Conservation (phyloP, 1,139 yeast species). For the Saccharomyces hybrid region DNA sequence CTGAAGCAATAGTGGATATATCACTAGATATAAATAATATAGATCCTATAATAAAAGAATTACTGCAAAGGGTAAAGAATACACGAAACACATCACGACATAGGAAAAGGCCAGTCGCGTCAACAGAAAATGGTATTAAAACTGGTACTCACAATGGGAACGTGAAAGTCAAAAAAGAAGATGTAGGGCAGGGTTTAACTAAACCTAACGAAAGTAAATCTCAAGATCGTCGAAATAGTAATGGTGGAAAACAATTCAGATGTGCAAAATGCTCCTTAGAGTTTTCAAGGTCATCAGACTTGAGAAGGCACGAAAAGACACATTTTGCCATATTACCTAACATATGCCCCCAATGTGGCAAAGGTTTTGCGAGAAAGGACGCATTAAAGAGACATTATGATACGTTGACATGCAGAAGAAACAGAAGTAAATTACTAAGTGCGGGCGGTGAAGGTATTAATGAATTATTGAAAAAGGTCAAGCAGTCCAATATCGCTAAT, state of each 20-base stretch:
- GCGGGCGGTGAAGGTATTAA: constrained; percentile 21
- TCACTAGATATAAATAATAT: constrained; percentile 17
- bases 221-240: neutral
- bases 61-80: constrained; percentile 19
- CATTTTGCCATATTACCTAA: constrained; percentile 32
- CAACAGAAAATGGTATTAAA: neutral
- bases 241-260: constrained; percentile 12
- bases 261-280: constrained; percentile 28
- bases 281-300: constrained; percentile 27
- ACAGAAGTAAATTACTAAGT: constrained; percentile 41
- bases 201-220: neutral
- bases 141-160: neutral
- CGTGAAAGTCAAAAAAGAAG: constrained; percentile 3
- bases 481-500: constrained; percentile 7
- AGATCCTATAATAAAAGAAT: constrained; percentile 24
- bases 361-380: constrained; percentile 76
- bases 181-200: neutral
- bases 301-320: constrained; percentile 29
- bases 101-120: neutral
- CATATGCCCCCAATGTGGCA: constrained; percentile 66
- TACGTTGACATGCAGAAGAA: constrained; percentile 65
- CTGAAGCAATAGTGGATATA: constrained; percentile 24
- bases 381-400: constrained; percentile 68
- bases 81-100: constrained; percentile 2
- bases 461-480: constrained; percentile 20